Conservation (phyloP, 805 yeast genomes). For the Kazachstania martiniae region DNA sequence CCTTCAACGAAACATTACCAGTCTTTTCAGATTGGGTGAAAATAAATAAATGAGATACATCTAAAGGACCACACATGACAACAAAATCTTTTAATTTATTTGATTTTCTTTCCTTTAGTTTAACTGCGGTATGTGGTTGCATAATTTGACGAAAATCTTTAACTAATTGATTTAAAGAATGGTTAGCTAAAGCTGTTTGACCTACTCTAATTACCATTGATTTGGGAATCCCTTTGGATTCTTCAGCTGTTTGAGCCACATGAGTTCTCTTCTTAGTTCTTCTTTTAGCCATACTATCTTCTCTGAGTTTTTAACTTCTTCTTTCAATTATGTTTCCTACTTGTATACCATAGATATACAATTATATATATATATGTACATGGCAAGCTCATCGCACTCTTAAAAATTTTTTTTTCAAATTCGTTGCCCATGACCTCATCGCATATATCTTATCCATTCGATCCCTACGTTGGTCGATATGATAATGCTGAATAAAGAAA, state of each 20-base stretch:
- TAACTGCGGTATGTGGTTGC: conserved; percentile 96
- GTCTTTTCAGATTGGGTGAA: conserved; percentile 71
- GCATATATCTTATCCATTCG: too few species aligned
- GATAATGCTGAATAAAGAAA: too few species aligned
- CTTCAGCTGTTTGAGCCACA: conserved; percentile 51
- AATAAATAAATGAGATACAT: conserved; percentile 78
- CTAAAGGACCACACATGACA: conserved; percentile 98
- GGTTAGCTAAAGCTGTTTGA: conserved; percentile 40
- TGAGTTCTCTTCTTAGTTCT: conserved; percentile 83
- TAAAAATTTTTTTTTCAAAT: too few species aligned
- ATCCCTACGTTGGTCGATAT: too few species aligned
- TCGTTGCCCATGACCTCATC: too few species aligned
- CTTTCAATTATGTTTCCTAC: too few species aligned
- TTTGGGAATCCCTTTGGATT: conserved; percentile 64
- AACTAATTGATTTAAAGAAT: conserved; percentile 74
- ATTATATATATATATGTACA: too few species aligned
- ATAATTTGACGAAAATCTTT: conserved; percentile 78
- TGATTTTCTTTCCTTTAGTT: conserved; percentile 72
- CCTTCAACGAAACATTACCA: conserved; percentile 72
- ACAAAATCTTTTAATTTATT: conserved; percentile 84
- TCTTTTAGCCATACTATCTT: conserved; percentile 49
- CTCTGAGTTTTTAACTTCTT: too few species aligned
- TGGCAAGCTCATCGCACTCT: too few species aligned
- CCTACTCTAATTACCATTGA: conserved; percentile 94
- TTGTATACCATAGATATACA: too few species aligned